Evolutionary conservation across 768 basidiomycete genomes (phyloP).

Genomic region (Galerina sulciceps): DNA sequence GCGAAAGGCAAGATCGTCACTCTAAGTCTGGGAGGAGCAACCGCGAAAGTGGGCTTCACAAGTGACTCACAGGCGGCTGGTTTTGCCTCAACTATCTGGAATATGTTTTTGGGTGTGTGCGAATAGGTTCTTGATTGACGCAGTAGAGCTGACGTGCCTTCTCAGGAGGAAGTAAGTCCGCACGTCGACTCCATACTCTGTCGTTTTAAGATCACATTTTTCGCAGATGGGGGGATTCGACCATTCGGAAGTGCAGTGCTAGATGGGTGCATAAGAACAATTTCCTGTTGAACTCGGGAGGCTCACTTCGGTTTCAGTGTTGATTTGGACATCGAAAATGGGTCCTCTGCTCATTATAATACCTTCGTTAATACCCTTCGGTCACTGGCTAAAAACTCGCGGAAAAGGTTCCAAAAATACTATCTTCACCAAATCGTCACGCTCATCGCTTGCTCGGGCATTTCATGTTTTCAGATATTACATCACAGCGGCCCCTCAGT

Average conservation of each 20-base stretch:
- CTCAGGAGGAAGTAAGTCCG: slow-evolving; percentile 35
- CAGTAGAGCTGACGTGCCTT: background rate
- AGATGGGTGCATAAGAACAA: slow-evolving; percentile 54
- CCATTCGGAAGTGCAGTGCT: slow-evolving; percentile 72
- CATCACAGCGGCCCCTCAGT: slow-evolving; percentile 64
- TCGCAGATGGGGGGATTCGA: slow-evolving; percentile 45
- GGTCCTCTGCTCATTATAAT: slow-evolving; percentile 51
- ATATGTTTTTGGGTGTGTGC: slow-evolving; percentile 62
- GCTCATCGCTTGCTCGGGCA: background rate
- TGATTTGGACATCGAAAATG: slow-evolving; percentile 76
- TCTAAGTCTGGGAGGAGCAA: slow-evolving; percentile 60
- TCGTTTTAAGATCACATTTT: slow-evolving; percentile 1
- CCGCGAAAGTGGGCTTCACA: slow-evolving; percentile 58
- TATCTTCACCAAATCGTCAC: background rate
- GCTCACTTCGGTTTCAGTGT: slow-evolving; percentile 35
- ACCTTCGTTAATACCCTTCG: slow-evolving; percentile 58
- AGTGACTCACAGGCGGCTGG: slow-evolving; percentile 53
- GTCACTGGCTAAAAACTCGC: slow-evolving; percentile 47
- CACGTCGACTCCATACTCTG: background rate
- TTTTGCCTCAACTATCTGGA: slow-evolving; percentile 70
- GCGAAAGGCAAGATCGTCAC: slow-evolving; percentile 59
- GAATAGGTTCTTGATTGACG: background rate
- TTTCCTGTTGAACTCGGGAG: background rate
- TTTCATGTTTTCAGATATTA: slow-evolving; percentile 50
- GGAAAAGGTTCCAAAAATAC: slow-evolving; percentile 44